phyloP scores from a whole-genome alignment of 176 grass and related monocot genomes.

The Carex myosuroides region DNA sequence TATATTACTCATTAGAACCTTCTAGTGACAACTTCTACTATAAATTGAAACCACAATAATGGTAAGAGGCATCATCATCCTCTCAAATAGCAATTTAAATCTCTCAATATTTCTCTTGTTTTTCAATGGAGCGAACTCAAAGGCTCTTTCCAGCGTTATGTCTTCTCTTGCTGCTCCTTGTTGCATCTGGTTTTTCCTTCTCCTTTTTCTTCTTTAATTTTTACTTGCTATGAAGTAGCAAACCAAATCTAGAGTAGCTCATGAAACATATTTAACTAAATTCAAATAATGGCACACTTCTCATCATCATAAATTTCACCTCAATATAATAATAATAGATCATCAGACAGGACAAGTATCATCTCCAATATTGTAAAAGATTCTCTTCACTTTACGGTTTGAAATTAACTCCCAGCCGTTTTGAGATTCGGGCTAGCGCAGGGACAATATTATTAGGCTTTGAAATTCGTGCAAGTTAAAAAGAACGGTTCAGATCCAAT shows the following conservation, averaged over 20 bases:
- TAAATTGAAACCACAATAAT: not conserved
- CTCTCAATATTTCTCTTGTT: not conserved
- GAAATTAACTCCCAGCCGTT: too few species aligned
- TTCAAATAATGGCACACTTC: not conserved
- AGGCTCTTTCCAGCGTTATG: conserved; percentile 11
- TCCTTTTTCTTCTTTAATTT: not conserved
- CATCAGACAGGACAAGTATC: too few species aligned
- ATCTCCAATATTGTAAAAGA: too few species aligned
- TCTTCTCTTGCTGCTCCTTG: conserved; percentile 20
- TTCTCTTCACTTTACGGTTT: too few species aligned
- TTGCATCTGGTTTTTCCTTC: conserved; percentile 25
- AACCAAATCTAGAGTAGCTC: not conserved
- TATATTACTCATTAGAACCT: not conserved
- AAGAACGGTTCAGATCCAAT: too few species aligned
- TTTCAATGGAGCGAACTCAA: conserved; percentile 19
- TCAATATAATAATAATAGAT: not conserved
- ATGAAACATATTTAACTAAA: not conserved
- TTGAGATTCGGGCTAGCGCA: too few species aligned
- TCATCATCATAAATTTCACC: not conserved
- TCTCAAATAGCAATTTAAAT: not conserved
- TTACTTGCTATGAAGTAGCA: not conserved
- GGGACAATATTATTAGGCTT: too few species aligned
- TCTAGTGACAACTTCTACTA: not conserved
- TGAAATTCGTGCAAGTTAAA: too few species aligned
- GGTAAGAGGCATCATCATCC: not conserved